Percentiles rank a stretch among this genome's conserved stretches.
phyloP scores from a whole-genome alignment of 2,329 filamentous ascomycete genomes.

The Monilinia fructicola region DNA sequence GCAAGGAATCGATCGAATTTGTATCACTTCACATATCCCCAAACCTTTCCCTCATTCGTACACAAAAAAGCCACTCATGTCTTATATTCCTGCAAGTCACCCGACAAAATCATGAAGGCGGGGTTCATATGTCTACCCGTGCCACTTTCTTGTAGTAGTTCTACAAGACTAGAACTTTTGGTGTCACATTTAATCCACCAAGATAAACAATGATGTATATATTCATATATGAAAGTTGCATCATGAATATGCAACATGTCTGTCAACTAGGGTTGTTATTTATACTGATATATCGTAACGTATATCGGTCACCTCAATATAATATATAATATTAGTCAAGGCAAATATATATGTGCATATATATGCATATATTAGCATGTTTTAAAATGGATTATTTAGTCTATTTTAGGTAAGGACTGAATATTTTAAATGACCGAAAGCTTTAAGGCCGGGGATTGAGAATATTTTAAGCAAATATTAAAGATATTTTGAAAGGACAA shows the following conservation, averaged over 20 bases:
- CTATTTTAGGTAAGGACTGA: no score
- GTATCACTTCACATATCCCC: background rate
- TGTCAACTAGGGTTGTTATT: no score
- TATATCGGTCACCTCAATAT: no score
- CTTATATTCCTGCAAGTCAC: conserved; percentile 8
- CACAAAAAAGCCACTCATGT: background rate
- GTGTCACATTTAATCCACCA: background rate
- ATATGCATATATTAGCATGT: no score
- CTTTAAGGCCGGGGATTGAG: no score
- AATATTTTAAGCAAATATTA: no score
- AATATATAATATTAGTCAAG: no score
- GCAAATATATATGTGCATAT: no score
- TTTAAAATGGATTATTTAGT: no score
- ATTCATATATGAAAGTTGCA: conserved; percentile 9
- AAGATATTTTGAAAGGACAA: no score
- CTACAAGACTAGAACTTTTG: background rate
- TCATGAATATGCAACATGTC: conserved; percentile 14
- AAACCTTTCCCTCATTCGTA: background rate
- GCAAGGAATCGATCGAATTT: conserved; percentile 6
- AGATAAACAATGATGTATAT: background rate
- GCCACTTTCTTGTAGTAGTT: conserved; percentile 14
- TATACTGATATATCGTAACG: no score
- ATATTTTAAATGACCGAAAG: no score
- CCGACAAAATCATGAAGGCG: conserved; percentile 7
- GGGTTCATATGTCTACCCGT: conserved; percentile 19